Evolutionary conservation across 805 yeast species (phyloP).

Genomic region (Limtongozyma cylindracea): DNA sequence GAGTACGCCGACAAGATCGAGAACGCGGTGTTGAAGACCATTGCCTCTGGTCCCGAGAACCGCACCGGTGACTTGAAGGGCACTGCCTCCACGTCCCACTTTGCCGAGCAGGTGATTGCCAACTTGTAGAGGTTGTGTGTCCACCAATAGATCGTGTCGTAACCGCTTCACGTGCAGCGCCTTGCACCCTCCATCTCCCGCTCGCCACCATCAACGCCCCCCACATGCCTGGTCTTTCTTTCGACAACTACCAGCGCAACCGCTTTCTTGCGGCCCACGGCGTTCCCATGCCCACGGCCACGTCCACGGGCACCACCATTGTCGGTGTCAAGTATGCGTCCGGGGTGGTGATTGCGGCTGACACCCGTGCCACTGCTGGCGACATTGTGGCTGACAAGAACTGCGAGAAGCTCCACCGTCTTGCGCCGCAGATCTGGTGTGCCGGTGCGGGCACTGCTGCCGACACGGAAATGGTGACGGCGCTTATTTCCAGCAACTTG

Average conservation of each 20-base stretch:
- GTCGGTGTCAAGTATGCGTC: slow-evolving; percentile 86
- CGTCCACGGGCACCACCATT: slow-evolving; percentile 98
- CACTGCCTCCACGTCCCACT: slow-evolving; percentile 65
- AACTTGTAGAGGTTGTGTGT: too few species aligned
- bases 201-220: too few species aligned
- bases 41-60: slow-evolving; percentile 88
- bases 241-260: slow-evolving; percentile 87
- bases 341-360: slow-evolving; percentile 96
- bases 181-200: too few species aligned
- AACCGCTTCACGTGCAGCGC: too few species aligned
- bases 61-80: slow-evolving; percentile 96
- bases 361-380: slow-evolving; percentile 95
- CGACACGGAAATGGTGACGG: slow-evolving; percentile 95
- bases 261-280: slow-evolving; percentile 48
- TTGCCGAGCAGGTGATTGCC: slow-evolving; percentile 76
- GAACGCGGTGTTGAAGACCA: slow-evolving; percentile 64
- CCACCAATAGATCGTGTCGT: too few species aligned
- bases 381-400: slow-evolving; percentile 94
- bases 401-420: slow-evolving; percentile 81
- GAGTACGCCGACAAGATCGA: slow-evolving; percentile 68
- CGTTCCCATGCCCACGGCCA: slow-evolving; percentile 58
- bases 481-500: slow-evolving; percentile 68
- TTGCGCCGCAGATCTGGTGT: slow-evolving; percentile 90
- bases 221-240: slow-evolving; percentile 68
- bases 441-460: slow-evolving; percentile 99